Percentiles rank a stretch among this genome's conserved stretches.
These are phyloP conservation scores for Purpureocillium lavendulum DNA, from an alignment of 2,329 filamentous ascomycete species.

Conservation along the genomic window DNA sequence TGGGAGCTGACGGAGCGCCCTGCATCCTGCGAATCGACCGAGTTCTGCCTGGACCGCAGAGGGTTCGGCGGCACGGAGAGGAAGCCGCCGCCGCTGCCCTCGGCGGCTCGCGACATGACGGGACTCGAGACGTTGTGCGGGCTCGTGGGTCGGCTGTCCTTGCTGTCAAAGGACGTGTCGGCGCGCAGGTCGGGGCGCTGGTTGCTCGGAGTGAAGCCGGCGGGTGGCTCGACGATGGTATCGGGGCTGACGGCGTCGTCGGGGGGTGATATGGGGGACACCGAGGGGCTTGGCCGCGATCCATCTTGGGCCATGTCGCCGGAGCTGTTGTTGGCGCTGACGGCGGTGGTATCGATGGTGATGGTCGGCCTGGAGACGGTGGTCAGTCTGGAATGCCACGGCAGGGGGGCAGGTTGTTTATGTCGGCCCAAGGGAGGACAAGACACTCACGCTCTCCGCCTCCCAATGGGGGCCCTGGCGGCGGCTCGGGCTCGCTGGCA, in stretches of 20 bases:
- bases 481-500: conserved; percentile 10
- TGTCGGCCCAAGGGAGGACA: not conserved
- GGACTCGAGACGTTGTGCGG: conserved; percentile 64
- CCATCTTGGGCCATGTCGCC: conserved; percentile 19
- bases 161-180: conserved; percentile 56
- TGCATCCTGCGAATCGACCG: conserved; percentile 58
- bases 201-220: conserved; percentile 15
- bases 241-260: conserved; percentile 33
- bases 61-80: conserved; percentile 55
- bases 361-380: conserved; percentile 37
- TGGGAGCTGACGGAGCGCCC: conserved; percentile 51
- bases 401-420: not conserved
- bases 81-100: conserved; percentile 44
- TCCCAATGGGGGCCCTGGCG: conserved; percentile 11
- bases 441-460: conserved; percentile 29
- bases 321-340: conserved; percentile 17
- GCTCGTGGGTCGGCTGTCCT: conserved; percentile 59
- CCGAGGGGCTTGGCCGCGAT: conserved; percentile 7
- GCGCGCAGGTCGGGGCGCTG: conserved; percentile 36
- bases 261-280: conserved; percentile 25
- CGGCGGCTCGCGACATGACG: conserved; percentile 31
- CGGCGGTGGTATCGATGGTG: conserved; percentile 43
- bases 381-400: conserved; percentile 3
- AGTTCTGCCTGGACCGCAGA: conserved; percentile 56
- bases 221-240: conserved; percentile 23